Evolutionary conservation across 2,329 filamentous ascomycete species (phyloP).

Genomic region (Fusarium sp.): DNA sequence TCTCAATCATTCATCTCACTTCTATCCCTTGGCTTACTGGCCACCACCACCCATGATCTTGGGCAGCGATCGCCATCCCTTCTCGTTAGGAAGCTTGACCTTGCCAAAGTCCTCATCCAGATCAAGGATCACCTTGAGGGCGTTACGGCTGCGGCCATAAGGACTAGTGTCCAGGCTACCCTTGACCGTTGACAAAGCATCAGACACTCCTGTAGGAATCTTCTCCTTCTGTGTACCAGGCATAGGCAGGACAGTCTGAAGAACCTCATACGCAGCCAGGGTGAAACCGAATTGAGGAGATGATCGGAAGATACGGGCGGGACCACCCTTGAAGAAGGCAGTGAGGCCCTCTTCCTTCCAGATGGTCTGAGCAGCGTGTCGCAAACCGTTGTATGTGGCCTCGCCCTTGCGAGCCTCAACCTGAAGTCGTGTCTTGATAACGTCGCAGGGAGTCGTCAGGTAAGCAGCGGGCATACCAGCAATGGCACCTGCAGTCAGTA

Average conservation of each 20-base stretch:
- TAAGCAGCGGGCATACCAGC: slow-evolving; percentile 93
- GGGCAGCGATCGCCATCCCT: slow-evolving; percentile 66
- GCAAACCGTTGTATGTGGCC: slow-evolving; percentile 84
- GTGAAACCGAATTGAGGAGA: slow-evolving; percentile 99
- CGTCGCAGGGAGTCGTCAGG: slow-evolving; percentile 95
- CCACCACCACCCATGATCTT: slow-evolving; percentile 59
- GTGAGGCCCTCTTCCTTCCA: slow-evolving; percentile 91
- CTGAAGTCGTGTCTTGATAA: slow-evolving; percentile 98
- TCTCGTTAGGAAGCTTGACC: slow-evolving; percentile 68
- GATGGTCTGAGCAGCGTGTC: slow-evolving; percentile 86
- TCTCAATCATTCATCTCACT: slow-evolving; percentile 7
- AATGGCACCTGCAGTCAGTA: slow-evolving; percentile 94
- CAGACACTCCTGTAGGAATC: slow-evolving; percentile 68
- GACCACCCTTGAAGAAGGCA: slow-evolving; percentile 98
- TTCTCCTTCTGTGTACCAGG: slow-evolving; percentile 72
- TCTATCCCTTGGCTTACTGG: slow-evolving; percentile 31
- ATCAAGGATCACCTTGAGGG: slow-evolving; percentile 94
- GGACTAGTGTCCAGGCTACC: slow-evolving; percentile 58
- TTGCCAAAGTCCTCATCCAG: slow-evolving; percentile 93
- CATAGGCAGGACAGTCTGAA: slow-evolving; percentile 80
- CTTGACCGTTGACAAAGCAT: slow-evolving; percentile 65
- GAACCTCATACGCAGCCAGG: slow-evolving; percentile 91
- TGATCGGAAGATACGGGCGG: slow-evolving; percentile 92
- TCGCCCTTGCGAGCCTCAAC: slow-evolving; percentile 98
- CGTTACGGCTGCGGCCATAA: slow-evolving; percentile 79